Evolutionary conservation across 306 rosid species (phyloP).

Genomic region (Gastrolobium bilobum): DNA sequence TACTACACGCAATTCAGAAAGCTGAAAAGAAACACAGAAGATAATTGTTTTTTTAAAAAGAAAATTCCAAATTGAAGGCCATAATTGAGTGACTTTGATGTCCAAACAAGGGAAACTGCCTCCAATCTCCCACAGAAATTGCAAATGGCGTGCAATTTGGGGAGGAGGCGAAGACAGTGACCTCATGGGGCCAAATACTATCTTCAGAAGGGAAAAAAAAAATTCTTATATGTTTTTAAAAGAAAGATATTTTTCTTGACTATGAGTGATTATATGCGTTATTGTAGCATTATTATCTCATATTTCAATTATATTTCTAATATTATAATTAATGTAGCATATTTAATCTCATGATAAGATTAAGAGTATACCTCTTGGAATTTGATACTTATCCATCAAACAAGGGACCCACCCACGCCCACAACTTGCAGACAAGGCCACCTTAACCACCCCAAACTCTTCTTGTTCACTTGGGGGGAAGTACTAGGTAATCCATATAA

Average conservation of each 20-base stretch:
- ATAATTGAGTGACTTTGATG: slow-evolving; percentile 22
- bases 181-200: slow-evolving; percentile 6
- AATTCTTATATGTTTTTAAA: neutral
- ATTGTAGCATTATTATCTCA: too few species aligned
- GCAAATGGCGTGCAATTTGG: slow-evolving; percentile 27
- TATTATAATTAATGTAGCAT: neutral
- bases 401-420: slow-evolving; percentile 58
- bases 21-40: neutral
- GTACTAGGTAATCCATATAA: neutral
- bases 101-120: slow-evolving; percentile 47
- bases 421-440: slow-evolving; percentile 39
- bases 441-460: neutral
- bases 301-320: neutral
- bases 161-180: neutral
- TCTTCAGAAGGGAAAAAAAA: neutral
- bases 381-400: slow-evolving; percentile 63
- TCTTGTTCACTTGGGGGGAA: slow-evolving; percentile 17
- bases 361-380: slow-evolving; percentile 46
- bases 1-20: slow-evolving; percentile 15
- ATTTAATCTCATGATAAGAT: slow-evolving; percentile 1
- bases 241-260: neutral
- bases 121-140: slow-evolving; percentile 44
- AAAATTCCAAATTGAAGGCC: slow-evolving; percentile 40
- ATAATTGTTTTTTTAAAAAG: neutral
- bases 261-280: neutral